Evolutionary conservation across 352 stramenopile species (phyloP).

Genomic region (Phytophthora tubulina): DNA sequence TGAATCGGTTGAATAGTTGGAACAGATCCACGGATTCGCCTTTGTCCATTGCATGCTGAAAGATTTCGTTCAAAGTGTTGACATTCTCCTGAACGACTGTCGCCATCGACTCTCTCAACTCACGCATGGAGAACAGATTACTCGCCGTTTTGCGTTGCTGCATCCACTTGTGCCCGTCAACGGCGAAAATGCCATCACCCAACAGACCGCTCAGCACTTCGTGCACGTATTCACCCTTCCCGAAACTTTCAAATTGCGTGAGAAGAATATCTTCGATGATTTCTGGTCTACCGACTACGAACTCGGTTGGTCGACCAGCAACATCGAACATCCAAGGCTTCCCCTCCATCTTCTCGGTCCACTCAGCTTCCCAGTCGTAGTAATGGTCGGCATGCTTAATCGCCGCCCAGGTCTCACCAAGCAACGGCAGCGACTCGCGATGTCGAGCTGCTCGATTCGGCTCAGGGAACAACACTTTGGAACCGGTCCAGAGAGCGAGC

Average conservation of each 20-base stretch:
- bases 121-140: slow-evolving; percentile 54
- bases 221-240: slow-evolving; percentile 45
- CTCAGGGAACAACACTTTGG: slow-evolving; percentile 20
- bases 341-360: slow-evolving; percentile 37
- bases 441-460: slow-evolving; percentile 35
- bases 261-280: slow-evolving; percentile 52
- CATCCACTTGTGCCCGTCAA: slow-evolving; percentile 50
- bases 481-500: slow-evolving; percentile 21
- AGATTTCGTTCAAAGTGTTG: slow-evolving; percentile 27
- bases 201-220: slow-evolving; percentile 47
- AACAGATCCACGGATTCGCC: slow-evolving; percentile 43
- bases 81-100: slow-evolving; percentile 39
- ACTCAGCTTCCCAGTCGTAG: slow-evolving; percentile 44
- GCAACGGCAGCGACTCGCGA: slow-evolving; percentile 24
- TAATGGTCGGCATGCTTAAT: slow-evolving; percentile 32
- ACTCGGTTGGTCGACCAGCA: slow-evolving; percentile 27
- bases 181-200: slow-evolving; percentile 50
- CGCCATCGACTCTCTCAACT: slow-evolving; percentile 53
- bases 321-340: slow-evolving; percentile 44
- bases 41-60: slow-evolving; percentile 20
- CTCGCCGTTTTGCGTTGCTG: slow-evolving; percentile 64
- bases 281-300: slow-evolving; percentile 39
- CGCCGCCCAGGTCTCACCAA: slow-evolving; percentile 33
- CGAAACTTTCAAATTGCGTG: slow-evolving; percentile 49
- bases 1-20: slow-evolving; percentile 54